Evolutionary conservation across 2,329 filamentous ascomycete genomes (phyloP), one percentile per base, ranked within the genome.

Genomic region (Lizonia empirigonia): DNA sequence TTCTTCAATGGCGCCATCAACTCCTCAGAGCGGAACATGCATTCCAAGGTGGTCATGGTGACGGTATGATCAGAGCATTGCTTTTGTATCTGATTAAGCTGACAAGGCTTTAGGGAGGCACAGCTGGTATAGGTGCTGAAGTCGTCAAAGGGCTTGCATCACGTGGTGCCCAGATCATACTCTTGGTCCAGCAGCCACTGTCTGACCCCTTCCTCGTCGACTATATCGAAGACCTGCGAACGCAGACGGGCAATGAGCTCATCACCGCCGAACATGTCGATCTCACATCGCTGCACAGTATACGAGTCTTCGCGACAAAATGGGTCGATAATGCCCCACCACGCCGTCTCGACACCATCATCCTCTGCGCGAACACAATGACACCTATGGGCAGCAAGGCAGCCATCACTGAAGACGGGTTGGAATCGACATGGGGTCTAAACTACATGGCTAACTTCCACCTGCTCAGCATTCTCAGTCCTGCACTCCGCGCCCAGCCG

Each of bases 401-500:
- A 22, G 77, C 73, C 1, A 77, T 83, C 58, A 96, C 91, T 0
- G 75, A 80, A 5, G 91, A 97, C 67, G 91, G 91, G 1, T 77
- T 97, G 12, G 93, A 97, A 69, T 82, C 87, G 59, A 93, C 89
- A 54, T 97, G 92, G 92, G 91, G 91, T 76, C 80, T 97, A 63
- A 99, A 99, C 70, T 99, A 91, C 72, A 82, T 99, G 30, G 88
- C 91, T 57, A 97, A 97, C 73, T 97, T 97, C 76, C 95, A 99
- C 68, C 81, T 99, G 3, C 81, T 99, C 35, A 90, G 89, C 59
- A 95, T 99, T 23, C 80, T 99, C 27, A 94, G 88, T 62, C 94
- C 94, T 0, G 93, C 94, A 0, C 81, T 99, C 53, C 85, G 91
- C 59, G 91, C 89, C 1, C 94, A 99, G 74, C 94, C 94, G 2